Percentiles rank a stretch among this genome's conserved stretches.
phyloP scores from a whole-genome alignment of 352 stramenopile genomes.

The Phytophthora hybrid region DNA sequence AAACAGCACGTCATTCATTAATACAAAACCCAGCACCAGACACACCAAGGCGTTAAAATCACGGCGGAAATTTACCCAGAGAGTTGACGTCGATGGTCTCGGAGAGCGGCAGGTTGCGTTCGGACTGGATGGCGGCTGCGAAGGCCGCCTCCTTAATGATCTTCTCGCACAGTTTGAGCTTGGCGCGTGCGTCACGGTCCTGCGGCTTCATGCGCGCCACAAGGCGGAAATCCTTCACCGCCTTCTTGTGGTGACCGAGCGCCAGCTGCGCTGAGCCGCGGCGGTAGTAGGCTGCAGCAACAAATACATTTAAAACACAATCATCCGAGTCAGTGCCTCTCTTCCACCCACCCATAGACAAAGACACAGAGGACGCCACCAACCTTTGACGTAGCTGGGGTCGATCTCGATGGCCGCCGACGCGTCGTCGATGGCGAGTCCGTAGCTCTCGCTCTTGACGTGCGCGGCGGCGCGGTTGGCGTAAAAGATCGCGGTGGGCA shows the following conservation, averaged over 20 bases:
- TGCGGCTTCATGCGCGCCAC: slow-evolving; percentile 96
- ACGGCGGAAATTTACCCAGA: slow-evolving; percentile 49
- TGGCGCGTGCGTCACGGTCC: slow-evolving; percentile 92
- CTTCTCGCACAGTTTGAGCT: slow-evolving; percentile 97
- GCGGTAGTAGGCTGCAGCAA: slow-evolving; percentile 95
- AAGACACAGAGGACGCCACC: background rate
- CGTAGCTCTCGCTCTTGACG: slow-evolving; percentile 99
- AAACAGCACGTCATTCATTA: background rate
- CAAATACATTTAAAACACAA: too few relatives aligned
- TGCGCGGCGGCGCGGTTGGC: slow-evolving; percentile 96
- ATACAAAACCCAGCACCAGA: background rate
- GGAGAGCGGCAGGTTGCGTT: slow-evolving; percentile 93
- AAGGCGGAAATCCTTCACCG: slow-evolving; percentile 97
- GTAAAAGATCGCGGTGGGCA: slow-evolving; percentile 93
- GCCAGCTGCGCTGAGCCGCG: slow-evolving; percentile 96
- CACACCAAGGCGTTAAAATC: background rate
- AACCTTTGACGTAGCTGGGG: slow-evolving; percentile 96
- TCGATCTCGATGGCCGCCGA: slow-evolving; percentile 95
- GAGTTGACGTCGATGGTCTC: slow-evolving; percentile 93
- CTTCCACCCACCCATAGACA: too few relatives aligned
- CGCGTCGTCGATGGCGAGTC: slow-evolving; percentile 97
- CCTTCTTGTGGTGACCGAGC: slow-evolving; percentile 97
- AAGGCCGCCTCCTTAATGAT: slow-evolving; percentile 97
- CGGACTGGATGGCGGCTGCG: slow-evolving; percentile 96
- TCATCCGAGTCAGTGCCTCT: slow-evolving; percentile 4